phyloP scores from a whole-genome alignment of 768 basidiomycete genomes.

The Mrakia frigida region DNA sequence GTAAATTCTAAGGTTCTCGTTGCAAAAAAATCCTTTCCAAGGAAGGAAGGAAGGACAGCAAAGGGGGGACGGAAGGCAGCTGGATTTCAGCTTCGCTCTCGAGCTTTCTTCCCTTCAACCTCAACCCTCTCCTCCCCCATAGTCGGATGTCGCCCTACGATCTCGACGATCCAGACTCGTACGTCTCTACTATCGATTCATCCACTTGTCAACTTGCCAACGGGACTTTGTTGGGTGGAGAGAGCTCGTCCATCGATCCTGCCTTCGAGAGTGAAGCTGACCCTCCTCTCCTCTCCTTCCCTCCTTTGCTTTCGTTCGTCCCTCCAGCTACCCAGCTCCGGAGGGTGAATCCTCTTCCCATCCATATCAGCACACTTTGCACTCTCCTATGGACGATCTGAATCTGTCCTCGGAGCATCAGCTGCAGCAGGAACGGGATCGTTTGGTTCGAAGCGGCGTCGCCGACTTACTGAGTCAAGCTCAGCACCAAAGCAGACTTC shows the following conservation, averaged over 20 bases:
- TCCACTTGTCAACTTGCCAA: neutral
- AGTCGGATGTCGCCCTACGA: neutral
- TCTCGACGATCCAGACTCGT: conserved; percentile 4
- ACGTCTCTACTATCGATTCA: neutral
- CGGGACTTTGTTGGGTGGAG: neutral
- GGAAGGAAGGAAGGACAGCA: neutral
- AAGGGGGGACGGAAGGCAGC: neutral
- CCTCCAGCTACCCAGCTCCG: neutral
- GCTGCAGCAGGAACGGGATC: neutral
- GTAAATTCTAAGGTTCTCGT: too few relatives aligned
- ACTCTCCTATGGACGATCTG: neutral
- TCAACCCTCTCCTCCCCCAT: neutral
- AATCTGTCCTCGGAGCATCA: neutral
- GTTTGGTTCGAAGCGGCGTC: neutral
- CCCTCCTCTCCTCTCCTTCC: neutral
- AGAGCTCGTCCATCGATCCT: neutral
- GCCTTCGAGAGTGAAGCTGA: neutral
- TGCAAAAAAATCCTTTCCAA: neutral
- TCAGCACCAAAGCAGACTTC: neutral
- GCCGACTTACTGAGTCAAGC: neutral
- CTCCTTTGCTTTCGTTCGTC: neutral
- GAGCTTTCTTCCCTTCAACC: neutral
- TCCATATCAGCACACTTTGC: neutral
- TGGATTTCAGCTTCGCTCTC: neutral
- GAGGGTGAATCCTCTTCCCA: neutral